Percentiles rank a stretch among this genome's conserved stretches.
Conservation (phyloP, 2,329 filamentous ascomycete genomes). For the Penicillium palitans region DNA sequence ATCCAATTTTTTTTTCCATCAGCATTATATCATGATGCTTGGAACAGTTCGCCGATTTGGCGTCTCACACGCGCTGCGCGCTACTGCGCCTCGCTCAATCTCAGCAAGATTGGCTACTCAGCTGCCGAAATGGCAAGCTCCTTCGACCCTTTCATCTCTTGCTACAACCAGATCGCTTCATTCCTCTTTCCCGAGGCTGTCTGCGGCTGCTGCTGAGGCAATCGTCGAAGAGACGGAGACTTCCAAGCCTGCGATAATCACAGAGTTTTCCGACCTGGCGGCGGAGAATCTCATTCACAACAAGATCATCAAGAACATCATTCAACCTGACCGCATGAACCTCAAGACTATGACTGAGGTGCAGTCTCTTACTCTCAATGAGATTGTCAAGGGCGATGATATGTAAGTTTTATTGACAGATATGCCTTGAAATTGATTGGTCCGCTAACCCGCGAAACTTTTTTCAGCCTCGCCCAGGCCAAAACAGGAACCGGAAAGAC, state of each 20-base stretch:
- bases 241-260: slow-evolving; percentile 27
- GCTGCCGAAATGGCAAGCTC: slow-evolving; percentile 30
- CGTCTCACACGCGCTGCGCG: slow-evolving; percentile 40
- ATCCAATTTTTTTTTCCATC: slow-evolving; percentile 6
- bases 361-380: slow-evolving; percentile 77
- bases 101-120: slow-evolving; percentile 31
- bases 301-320: slow-evolving; percentile 68
- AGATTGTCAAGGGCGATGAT: slow-evolving; percentile 76
- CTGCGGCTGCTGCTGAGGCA: slow-evolving; percentile 28
- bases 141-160: slow-evolving; percentile 19
- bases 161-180: slow-evolving; percentile 32
- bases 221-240: slow-evolving; percentile 18
- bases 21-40: slow-evolving; percentile 35
- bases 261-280: slow-evolving; percentile 43
- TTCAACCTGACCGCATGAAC: slow-evolving; percentile 60
- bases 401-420: slow-evolving; percentile 60
- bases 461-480: slow-evolving; percentile 76
- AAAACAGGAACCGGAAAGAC: slow-evolving; percentile 98
- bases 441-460: slow-evolving; percentile 17
- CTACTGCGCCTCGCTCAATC: slow-evolving; percentile 33
- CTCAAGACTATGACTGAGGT: slow-evolving; percentile 91
- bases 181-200: slow-evolving; percentile 30
- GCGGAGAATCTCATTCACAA: slow-evolving; percentile 55
- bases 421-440: not conserved
- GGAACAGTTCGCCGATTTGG: slow-evolving; percentile 42